phyloP scores from a whole-genome alignment of 169 alveolate genomes.

The Cryptosporidium sp. region DNA sequence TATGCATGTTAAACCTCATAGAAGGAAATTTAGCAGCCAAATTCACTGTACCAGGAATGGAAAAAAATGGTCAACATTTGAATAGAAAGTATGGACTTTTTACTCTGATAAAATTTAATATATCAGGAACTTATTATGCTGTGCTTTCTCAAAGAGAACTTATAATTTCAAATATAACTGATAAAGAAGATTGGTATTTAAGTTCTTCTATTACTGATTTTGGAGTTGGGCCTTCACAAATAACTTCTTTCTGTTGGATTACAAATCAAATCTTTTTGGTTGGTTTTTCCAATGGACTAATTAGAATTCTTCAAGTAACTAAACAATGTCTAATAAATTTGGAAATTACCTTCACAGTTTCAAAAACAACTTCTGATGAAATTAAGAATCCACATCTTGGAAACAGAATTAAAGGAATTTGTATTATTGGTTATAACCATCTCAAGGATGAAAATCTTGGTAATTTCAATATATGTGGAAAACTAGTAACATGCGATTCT shows the following conservation, averaged over 20 bases:
- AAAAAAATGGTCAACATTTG: neutral
- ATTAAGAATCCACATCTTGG: constrained; percentile 25
- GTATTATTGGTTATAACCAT: neutral
- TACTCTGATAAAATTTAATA: constrained; percentile 2
- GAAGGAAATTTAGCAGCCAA: constrained; percentile 18
- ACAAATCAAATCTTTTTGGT: neutral
- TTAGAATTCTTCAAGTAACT: neutral
- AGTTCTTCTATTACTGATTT: neutral
- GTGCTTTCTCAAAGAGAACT: constrained; percentile 34
- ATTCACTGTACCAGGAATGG: neutral
- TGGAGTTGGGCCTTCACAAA: neutral
- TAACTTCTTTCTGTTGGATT: constrained; percentile 47
- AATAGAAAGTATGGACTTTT: constrained; percentile 19
- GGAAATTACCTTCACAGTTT: neutral
- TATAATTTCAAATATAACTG: constrained; percentile 9
- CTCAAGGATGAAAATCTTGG: neutral
- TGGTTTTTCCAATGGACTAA: constrained; percentile 39
- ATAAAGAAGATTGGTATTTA: neutral
- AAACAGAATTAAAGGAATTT: constrained; percentile 51
- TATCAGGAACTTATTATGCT: constrained; percentile 16
- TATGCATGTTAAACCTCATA: constrained; percentile 19
- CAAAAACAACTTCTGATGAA: neutral
- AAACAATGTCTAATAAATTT: neutral
- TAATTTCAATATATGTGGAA: neutral
- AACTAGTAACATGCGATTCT: constrained; percentile 37